Conservation (phyloP, 2,329 filamentous ascomycete species). For the Nigrospora sphaerica region DNA sequence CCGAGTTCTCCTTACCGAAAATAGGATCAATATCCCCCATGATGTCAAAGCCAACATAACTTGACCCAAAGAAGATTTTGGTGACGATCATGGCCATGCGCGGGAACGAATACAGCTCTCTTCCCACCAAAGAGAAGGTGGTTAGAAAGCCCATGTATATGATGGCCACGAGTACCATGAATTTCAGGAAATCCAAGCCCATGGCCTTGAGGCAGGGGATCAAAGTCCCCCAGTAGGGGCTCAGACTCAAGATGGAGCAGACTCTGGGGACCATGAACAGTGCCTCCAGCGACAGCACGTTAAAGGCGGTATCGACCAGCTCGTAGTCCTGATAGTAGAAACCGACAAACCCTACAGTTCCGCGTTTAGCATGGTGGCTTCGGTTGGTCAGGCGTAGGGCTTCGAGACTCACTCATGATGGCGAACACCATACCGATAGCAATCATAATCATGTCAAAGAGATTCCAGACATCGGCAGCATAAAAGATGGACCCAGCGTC, state of each 20-base stretch:
- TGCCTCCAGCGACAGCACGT: slow-evolving; percentile 82
- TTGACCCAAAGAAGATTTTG: slow-evolving; percentile 75
- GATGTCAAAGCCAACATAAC: slow-evolving; percentile 65
- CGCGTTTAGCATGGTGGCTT: not conserved
- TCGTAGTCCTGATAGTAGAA: slow-evolving; percentile 50
- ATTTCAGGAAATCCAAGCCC: slow-evolving; percentile 79
- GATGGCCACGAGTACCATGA: slow-evolving; percentile 69
- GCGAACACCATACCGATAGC: slow-evolving; percentile 65
- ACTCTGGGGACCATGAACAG: slow-evolving; percentile 86
- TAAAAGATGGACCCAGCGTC: slow-evolving; percentile 87
- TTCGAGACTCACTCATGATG: slow-evolving; percentile 54
- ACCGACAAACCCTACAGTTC: slow-evolving; percentile 54
- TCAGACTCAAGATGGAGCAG: slow-evolving; percentile 78
- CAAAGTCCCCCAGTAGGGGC: slow-evolving; percentile 83
- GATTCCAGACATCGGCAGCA: slow-evolving; percentile 73
- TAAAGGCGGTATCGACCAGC: slow-evolving; percentile 75
- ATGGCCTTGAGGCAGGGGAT: slow-evolving; percentile 91
- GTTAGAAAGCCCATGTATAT: slow-evolving; percentile 85
- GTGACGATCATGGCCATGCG: slow-evolving; percentile 72
- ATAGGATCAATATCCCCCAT: slow-evolving; percentile 53
- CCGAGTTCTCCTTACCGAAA: slow-evolving; percentile 28
- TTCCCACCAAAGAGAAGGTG: slow-evolving; percentile 73
- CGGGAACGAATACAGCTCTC: slow-evolving; percentile 55
- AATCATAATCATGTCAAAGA: slow-evolving; percentile 70
- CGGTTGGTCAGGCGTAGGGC: not conserved